A percentile compares a stretch with the other conserved stretches of the same genome.
Conservation (phyloP, 805 yeast species). For the Lipomyces spencermartinsiae region DNA sequence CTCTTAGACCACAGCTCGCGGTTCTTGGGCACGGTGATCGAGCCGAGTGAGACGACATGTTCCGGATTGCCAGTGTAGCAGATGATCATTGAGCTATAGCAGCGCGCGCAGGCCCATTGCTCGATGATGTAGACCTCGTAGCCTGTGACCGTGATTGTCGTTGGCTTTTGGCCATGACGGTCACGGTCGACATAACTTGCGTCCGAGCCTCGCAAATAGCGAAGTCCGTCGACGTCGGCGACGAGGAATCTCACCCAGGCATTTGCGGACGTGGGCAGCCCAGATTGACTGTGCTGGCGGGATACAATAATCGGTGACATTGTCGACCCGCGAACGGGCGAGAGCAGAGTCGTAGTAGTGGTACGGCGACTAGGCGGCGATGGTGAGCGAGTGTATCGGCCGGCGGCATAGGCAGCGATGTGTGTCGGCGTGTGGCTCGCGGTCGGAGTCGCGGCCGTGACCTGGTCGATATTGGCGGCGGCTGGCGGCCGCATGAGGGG, state of each 20-base stretch:
- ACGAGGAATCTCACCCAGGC: conserved; percentile 11
- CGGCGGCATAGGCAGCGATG: neutral
- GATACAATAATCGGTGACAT: neutral
- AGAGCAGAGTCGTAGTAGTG: neutral
- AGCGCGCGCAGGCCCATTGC: conserved; percentile 87
- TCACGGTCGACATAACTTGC: conserved; percentile 10
- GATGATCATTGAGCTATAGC: conserved; percentile 66
- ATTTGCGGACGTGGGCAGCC: neutral
- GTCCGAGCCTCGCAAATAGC: conserved; percentile 9
- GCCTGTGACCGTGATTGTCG: conserved; percentile 57
- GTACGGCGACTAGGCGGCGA: neutral
- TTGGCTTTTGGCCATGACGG: neutral
- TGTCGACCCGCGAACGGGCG: neutral
- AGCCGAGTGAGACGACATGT: conserved; percentile 67
- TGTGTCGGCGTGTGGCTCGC: neutral
- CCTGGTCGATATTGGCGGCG: neutral
- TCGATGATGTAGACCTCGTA: conserved; percentile 91
- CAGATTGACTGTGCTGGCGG: neutral
- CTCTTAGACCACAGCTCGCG: conserved; percentile 56
- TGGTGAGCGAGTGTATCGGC: neutral
- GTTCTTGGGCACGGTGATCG: conserved; percentile 59
- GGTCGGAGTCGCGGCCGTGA: neutral
- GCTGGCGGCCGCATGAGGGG: neutral
- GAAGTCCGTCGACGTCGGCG: conserved; percentile 14
- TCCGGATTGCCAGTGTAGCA: conserved; percentile 83